Evolutionary conservation across 352 stramenopile genomes (phyloP).

Genomic region (Globisporangium nunn): DNA sequence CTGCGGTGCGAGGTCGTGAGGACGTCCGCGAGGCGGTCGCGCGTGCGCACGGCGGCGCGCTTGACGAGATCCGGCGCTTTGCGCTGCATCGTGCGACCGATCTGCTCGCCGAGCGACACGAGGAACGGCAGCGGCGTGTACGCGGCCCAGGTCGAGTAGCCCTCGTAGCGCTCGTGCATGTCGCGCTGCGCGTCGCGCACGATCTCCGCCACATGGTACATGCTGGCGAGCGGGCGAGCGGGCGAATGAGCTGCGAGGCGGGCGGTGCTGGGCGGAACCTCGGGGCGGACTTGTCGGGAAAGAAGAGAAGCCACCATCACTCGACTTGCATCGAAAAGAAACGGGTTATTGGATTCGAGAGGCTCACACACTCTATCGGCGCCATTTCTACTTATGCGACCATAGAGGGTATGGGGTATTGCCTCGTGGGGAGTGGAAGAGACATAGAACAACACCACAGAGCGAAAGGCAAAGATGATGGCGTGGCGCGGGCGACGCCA

Average conservation of each 20-base stretch:
- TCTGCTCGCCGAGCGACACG: constrained; percentile 51
- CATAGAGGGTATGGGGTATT: too few species aligned
- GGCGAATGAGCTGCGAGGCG: background rate
- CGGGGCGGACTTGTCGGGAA: background rate
- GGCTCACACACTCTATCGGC: too few species aligned
- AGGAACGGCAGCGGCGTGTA: constrained; percentile 82
- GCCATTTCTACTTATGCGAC: too few species aligned
- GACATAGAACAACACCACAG: background rate
- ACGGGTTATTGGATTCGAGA: background rate
- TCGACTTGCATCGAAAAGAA: too few species aligned
- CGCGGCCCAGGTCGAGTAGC: constrained; percentile 29
- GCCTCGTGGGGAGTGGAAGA: background rate
- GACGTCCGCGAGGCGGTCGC: constrained; percentile 58
- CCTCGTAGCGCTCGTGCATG: constrained; percentile 70
- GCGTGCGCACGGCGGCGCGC: constrained; percentile 48
- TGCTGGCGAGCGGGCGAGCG: constrained; percentile 8
- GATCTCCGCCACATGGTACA: constrained; percentile 84
- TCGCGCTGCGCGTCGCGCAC: constrained; percentile 71
- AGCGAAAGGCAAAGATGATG: constrained; percentile 10
- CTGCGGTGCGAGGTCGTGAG: constrained; percentile 40
- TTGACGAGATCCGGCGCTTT: constrained; percentile 73
- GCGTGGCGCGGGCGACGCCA: constrained; percentile 4
- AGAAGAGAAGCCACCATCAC: too few species aligned
- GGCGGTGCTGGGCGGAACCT: background rate
- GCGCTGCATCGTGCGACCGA: constrained; percentile 66